These are phyloP conservation scores for Bipolaris cookei DNA, from an alignment of 2,329 filamentous ascomycete genomes.

Conservation along the genomic window DNA sequence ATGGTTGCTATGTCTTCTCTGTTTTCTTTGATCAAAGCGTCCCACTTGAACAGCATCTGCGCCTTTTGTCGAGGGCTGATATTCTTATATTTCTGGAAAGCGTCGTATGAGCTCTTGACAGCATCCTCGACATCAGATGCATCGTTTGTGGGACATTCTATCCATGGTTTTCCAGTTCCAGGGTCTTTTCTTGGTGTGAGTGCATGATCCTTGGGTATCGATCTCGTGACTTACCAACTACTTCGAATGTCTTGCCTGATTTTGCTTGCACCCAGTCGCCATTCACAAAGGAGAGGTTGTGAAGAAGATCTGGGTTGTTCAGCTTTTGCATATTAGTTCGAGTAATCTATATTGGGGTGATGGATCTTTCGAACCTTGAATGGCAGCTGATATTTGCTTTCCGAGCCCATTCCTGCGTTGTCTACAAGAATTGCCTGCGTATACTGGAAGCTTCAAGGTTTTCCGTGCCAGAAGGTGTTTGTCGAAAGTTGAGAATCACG, in stretches of 20 bases:
- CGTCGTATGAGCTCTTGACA: conserved; percentile 64
- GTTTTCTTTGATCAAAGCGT: conserved; percentile 67
- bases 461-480: background rate
- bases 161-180: conserved; percentile 58
- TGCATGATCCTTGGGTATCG: background rate
- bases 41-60: conserved; percentile 69
- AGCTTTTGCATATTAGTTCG: conserved; percentile 49
- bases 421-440: background rate
- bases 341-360: background rate
- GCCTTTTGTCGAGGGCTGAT: conserved; percentile 66
- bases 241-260: conserved; percentile 64
- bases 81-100: conserved; percentile 66
- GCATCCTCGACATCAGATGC: conserved; percentile 67
- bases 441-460: background rate
- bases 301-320: conserved; percentile 61
- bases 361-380: conserved; percentile 49
- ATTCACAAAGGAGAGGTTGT: conserved; percentile 60
- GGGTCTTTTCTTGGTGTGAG: conserved; percentile 52
- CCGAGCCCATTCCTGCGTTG: conserved; percentile 28
- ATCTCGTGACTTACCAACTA: conserved; percentile 54
- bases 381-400: conserved; percentile 47
- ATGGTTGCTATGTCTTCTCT: conserved; percentile 68
- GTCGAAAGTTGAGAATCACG: too few relatives aligned
- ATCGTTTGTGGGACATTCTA: conserved; percentile 55
- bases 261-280: conserved; percentile 64